Base-by-base conservation (phyloP, 2,329 filamentous ascomycete genomes). In the Ustilaginoidea virens region DNA sequence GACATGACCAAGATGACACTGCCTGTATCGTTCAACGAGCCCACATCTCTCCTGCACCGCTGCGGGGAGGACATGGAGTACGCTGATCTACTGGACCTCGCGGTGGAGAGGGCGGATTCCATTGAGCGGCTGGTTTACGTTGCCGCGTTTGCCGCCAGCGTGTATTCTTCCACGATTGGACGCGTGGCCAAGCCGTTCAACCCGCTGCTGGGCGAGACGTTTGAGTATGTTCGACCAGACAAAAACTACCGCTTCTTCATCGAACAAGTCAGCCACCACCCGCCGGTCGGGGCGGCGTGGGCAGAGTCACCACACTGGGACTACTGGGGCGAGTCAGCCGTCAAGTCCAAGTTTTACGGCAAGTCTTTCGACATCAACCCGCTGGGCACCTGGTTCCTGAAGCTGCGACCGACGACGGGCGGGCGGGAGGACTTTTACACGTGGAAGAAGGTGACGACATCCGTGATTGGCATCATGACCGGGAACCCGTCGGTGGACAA, bases 1-100 rank as follows among this genome's bases (percentile, higher is more conserved):
- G 90, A 98, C 48, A 96, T 98, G 90, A 96, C 90, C 21, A 96
- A 92, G 61, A 98, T 98, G 87, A 96, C 90, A 1, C 61, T 98
- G 13, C 90, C 90, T 0, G 90, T 98, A 2, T 93, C 90, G 1
- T 96, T 98, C 62, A 98, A 98, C 55, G 90, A 98, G 53, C 90
- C 90, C 1, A 98, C 90, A 0, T 96, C 90, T 5, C 62, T 98
- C 9, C 67, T 98, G 7, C 90, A 96, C 53, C 81, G 90, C 48
- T 87, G 92, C 24, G 83, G 82, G 5, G 90, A 98, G 56, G 90
- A 98, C 47, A 87, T 98, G 81, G 90, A 98, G 54, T 98, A 98
- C 47, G 80, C 81, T 0, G 83, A 96, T 42, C 70, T 98, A 5
- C 66, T 98, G 18, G 85, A 98, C 45, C 73, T 77, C 36, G 90